Base-by-base conservation (phyloP, 2,329 filamentous ascomycete genomes). In the Hysterium pulicare region DNA sequence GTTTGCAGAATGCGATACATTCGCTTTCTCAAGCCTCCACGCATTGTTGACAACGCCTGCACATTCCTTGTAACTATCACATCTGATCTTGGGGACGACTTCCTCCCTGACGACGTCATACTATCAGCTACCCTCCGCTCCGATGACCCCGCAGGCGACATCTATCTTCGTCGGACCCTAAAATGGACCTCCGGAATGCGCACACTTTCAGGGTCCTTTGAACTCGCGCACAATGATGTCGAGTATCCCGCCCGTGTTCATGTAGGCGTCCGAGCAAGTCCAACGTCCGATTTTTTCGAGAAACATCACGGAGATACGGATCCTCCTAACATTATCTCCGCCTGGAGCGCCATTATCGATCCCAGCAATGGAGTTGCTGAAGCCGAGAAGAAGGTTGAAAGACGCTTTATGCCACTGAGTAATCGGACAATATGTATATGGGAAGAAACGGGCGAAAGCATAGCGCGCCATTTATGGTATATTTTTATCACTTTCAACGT, bases 361-460 rank as follows among this genome's bases (percentile, higher is more conserved):
- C 54, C 59, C 4, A 52, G 60, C 7, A 59, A 62, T 16, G 68
- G 62, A 8, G 44, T 61, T 10, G 53, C 63, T 2, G 68, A 72
- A 31, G 71, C 75, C 1, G 71, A 73, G 10, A 76, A 72, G 49
- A 64, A 78, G 11, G 73, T 83, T 1, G 74, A 83, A 53, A 70
- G 82, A 48, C 71, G 76, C 11, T 73, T 84, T 44, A 54, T 55
- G 10, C 64, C 76, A 6, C 53, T 66, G 4, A 59, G 64, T 26
- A 62, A 66, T 17, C 53, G 67, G 5, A 57, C 57, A 4, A 53
- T 82, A 8, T 62, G 64, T 24, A 76, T 87, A 33, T 82, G 78
- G 71, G 84, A 87, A 59, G 84, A 87, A 55, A 84, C 81, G 0
- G 83, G 83, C 3, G 83, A 87, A 55, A 85, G 81, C 58, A 87